A percentile compares a stretch with the other conserved stretches of the same genome.
phyloP scores from a whole-genome alignment of 2,329 filamentous ascomycete genomes.

The Penicillium sp. region DNA sequence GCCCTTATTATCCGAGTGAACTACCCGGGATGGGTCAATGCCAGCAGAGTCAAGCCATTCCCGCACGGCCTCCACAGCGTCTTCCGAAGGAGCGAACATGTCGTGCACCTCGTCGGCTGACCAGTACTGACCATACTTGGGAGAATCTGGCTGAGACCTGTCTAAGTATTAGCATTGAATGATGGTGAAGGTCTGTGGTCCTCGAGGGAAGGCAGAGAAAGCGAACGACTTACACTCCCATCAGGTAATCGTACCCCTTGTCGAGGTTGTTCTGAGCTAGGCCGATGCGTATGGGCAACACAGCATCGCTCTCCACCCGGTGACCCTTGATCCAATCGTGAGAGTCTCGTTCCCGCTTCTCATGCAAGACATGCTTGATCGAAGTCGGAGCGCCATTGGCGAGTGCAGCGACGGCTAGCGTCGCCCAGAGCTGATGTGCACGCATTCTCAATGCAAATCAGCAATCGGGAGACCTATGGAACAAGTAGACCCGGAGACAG shows the following conservation, averaged over 20 bases:
- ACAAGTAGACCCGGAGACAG: too few relatives aligned
- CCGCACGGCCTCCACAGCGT: conserved; percentile 52
- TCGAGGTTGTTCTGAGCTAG: conserved; percentile 48
- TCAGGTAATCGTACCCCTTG: conserved; percentile 44
- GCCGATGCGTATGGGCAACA: conserved; percentile 48
- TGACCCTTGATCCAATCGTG: conserved; percentile 41
- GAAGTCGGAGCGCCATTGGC: conserved; percentile 28
- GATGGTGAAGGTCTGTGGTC: too few relatives aligned
- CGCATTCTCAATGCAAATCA: conserved; percentile 12
- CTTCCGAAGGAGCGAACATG: conserved; percentile 42
- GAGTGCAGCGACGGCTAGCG: conserved; percentile 22
- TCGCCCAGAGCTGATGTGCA: conserved; percentile 15
- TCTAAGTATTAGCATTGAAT: conserved; percentile 2
- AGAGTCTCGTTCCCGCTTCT: conserved; percentile 37
- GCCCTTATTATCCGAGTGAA: conserved; percentile 51
- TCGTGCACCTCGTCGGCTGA: conserved; percentile 44
- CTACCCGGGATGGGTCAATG: conserved; percentile 49
- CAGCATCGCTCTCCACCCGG: conserved; percentile 34
- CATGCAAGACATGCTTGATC: conserved; percentile 43
- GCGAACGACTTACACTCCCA: conserved; percentile 38
- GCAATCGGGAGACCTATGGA: too few relatives aligned
- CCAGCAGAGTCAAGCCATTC: conserved; percentile 56
- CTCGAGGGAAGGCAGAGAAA: not conserved
- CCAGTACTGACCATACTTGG: conserved; percentile 46
- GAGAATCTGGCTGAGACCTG: conserved; percentile 43